These are phyloP conservation scores for Penicillium bialowiezense DNA, from an alignment of 495 filamentous ascomycete species.

Conservation along the genomic window DNA sequence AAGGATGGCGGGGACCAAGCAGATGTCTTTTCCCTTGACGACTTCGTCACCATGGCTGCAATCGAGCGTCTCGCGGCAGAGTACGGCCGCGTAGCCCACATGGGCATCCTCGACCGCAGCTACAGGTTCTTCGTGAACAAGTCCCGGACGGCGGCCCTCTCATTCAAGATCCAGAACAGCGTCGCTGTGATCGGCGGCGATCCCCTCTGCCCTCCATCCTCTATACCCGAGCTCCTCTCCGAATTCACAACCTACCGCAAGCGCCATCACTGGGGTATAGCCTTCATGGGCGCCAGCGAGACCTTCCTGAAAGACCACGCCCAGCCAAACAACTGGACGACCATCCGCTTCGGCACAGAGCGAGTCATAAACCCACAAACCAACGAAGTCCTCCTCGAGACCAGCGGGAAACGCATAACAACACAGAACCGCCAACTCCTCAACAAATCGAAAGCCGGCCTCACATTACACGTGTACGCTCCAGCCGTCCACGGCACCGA, in stretches of 20 bases:
- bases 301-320: constrained; percentile 24
- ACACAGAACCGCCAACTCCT: constrained; percentile 37
- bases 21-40: constrained; percentile 23
- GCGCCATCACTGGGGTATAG: constrained; percentile 25
- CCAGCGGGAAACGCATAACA: constrained; percentile 35
- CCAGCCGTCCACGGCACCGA: constrained; percentile 27
- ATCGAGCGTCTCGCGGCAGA: constrained; percentile 27
- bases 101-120: constrained; percentile 44
- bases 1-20: constrained; percentile 1
- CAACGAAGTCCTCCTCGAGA: constrained; percentile 40
- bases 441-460: constrained; percentile 29
- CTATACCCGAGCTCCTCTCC: constrained; percentile 24
- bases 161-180: constrained; percentile 36
- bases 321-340: constrained; percentile 29
- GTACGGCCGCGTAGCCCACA: constrained; percentile 41
- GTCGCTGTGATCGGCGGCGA: constrained; percentile 41
- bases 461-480: constrained; percentile 33
- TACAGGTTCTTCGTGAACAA: constrained; percentile 42
- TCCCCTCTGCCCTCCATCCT: constrained; percentile 30
- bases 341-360: constrained; percentile 39
- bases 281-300: constrained; percentile 38
- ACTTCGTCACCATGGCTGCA: constrained; percentile 28
- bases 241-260: constrained; percentile 38
- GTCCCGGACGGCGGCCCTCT: constrained; percentile 31
- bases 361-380: constrained; percentile 41